Conservation (phyloP, 1,139 yeast genomes). For the Pichia terricola region DNA sequence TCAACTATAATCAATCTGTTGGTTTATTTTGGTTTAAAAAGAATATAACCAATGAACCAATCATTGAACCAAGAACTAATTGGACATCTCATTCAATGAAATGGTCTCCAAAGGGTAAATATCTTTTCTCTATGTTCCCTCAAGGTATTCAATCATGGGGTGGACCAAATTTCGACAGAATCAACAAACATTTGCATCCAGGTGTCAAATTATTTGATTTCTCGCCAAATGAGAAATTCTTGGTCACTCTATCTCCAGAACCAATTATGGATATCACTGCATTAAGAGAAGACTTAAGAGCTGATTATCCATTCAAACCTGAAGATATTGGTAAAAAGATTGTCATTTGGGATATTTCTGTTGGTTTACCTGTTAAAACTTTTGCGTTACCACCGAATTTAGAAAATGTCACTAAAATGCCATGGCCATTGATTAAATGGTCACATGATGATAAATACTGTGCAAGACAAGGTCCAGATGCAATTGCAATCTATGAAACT, state of each 20-base stretch:
- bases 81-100: constrained; percentile 85
- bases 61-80: constrained; percentile 66
- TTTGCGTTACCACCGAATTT: constrained; percentile 81
- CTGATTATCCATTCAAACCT: constrained; percentile 71
- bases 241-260: constrained; percentile 84
- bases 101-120: constrained; percentile 93
- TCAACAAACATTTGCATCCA: constrained; percentile 78
- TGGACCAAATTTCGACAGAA: constrained; percentile 67
- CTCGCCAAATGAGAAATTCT: constrained; percentile 83
- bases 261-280: constrained; percentile 66
- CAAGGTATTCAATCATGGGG: constrained; percentile 98
- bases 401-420: constrained; percentile 62
- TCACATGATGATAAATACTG: constrained; percentile 87
- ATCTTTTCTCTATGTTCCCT: constrained; percentile 77
- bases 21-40: constrained; percentile 85
- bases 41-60: constrained; percentile 66
- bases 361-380: constrained; percentile 79
- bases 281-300: constrained; percentile 30
- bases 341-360: constrained; percentile 84
- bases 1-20: constrained; percentile 74
- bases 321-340: constrained; percentile 90
- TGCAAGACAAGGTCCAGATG: constrained; percentile 93
- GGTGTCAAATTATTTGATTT: constrained; percentile 86
- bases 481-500: constrained; percentile 72
- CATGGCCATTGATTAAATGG: constrained; percentile 98